Evolutionary conservation across 2,329 filamentous ascomycete genomes (phyloP).

Genomic region (Arthroderma sp.): DNA sequence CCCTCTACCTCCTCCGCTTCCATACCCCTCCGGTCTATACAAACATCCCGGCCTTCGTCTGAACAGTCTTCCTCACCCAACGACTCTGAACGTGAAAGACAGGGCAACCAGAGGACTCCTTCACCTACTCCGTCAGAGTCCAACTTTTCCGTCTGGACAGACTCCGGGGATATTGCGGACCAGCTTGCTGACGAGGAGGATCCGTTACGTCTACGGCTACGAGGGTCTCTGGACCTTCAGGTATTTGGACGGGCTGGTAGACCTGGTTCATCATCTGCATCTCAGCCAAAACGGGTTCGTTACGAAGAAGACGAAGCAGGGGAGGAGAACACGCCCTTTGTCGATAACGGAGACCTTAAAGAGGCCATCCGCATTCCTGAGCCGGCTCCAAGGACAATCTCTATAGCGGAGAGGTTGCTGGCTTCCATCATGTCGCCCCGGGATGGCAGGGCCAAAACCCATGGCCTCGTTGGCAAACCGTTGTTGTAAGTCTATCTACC

Average conservation of each 20-base stretch:
- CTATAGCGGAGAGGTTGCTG: constrained; percentile 56
- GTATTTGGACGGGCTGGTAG: constrained; percentile 36
- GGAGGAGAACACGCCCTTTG: constrained; percentile 24
- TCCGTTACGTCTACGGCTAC: constrained; percentile 60
- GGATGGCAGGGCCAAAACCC: constrained; percentile 56
- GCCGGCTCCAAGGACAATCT: constrained; percentile 51
- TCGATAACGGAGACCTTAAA: constrained; percentile 16
- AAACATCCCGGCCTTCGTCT: constrained; percentile 25
- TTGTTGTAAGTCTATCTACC: constrained; percentile 54
- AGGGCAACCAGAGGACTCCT: constrained; percentile 43
- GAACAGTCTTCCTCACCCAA: constrained; percentile 27
- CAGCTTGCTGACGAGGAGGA: constrained; percentile 76
- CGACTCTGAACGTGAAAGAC: constrained; percentile 35
- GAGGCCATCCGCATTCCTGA: constrained; percentile 60
- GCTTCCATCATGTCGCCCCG: constrained; percentile 75
- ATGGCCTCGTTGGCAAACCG: constrained; percentile 91
- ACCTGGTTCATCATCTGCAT: constrained; percentile 12
- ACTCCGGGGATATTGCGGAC: constrained; percentile 89
- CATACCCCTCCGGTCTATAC: constrained; percentile 73
- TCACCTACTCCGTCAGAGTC: constrained; percentile 45
- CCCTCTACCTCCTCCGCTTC: constrained; percentile 55
- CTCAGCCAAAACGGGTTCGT: constrained; percentile 53
- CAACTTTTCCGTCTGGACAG: constrained; percentile 75
- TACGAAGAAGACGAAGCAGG: constrained; percentile 44
- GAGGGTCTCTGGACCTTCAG: constrained; percentile 52